Evolutionary conservation across 1,139 yeast species (phyloP).

Genomic region (Geotrichum bryndzae): DNA sequence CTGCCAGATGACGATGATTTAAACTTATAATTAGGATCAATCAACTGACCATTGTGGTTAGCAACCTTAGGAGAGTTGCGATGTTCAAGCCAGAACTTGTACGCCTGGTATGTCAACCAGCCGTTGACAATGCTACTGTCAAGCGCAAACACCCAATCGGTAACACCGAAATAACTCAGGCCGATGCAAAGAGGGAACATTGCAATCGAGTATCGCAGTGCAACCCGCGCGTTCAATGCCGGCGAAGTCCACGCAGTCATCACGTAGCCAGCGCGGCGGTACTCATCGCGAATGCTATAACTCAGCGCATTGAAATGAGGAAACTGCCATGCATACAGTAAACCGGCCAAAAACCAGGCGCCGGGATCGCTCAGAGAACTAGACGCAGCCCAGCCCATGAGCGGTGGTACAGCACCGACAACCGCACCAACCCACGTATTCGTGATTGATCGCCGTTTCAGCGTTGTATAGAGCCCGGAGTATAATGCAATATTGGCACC

Average conservation of each 20-base stretch:
- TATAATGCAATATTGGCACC: constrained; percentile 71
- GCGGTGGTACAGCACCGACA: constrained; percentile 97
- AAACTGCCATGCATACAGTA: constrained; percentile 96
- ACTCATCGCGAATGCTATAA: constrained; percentile 82
- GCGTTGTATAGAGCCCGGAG: constrained; percentile 84
- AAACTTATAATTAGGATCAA: background rate
- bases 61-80: constrained; percentile 20
- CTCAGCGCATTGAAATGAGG: constrained; percentile 94
- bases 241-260: constrained; percentile 97
- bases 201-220: constrained; percentile 75
- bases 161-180: constrained; percentile 66
- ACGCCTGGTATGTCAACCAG: constrained; percentile 80
- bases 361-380: constrained; percentile 75
- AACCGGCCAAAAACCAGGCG: constrained; percentile 88
- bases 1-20: constrained; percentile 15
- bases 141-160: constrained; percentile 72
- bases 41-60: constrained; percentile 10
- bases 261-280: constrained; percentile 86
- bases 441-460: constrained; percentile 74
- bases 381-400: constrained; percentile 99
- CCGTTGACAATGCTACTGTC: constrained; percentile 79
- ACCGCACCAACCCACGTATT: constrained; percentile 99
- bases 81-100: constrained; percentile 60
- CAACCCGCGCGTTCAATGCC: constrained; percentile 83
- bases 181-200: constrained; percentile 95